These are phyloP conservation scores for Physcia stellaris DNA, from an alignment of 495 filamentous ascomycete species.

Conservation along the genomic window DNA sequence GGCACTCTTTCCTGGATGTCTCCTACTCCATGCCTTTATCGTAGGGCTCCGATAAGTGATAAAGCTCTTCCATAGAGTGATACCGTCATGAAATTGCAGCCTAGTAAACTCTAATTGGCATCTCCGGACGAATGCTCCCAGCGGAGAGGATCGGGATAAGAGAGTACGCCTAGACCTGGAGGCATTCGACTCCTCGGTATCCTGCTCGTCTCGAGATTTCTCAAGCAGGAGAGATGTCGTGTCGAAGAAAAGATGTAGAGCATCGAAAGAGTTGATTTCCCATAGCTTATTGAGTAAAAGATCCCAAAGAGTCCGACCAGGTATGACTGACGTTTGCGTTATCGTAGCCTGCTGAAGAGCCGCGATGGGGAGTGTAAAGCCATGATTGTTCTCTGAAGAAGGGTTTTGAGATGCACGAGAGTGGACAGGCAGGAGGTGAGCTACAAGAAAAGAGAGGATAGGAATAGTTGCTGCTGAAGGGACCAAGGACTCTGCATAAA, in stretches of 20 bases:
- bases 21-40: conserved; percentile 51
- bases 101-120: conserved; percentile 66
- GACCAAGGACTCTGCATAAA: conserved; percentile 64
- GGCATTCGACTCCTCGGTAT: conserved; percentile 36
- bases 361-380: conserved; percentile 45
- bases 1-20: conserved; percentile 61
- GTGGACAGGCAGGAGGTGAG: conserved; percentile 46
- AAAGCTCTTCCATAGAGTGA: conserved; percentile 68
- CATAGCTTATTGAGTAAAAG: conserved; percentile 72
- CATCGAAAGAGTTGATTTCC: conserved; percentile 68
- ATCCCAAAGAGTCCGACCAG: conserved; percentile 76
- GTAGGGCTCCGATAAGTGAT: conserved; percentile 67
- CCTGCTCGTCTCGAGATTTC: conserved; percentile 44
- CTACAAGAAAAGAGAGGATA: conserved; percentile 74
- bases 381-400: conserved; percentile 22
- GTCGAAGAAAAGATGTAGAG: conserved; percentile 55
- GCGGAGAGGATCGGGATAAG: conserved; percentile 54
- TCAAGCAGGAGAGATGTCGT: conserved; percentile 40
- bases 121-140: conserved; percentile 73
- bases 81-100: conserved; percentile 62
- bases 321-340: conserved; percentile 49
- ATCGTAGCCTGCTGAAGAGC: conserved; percentile 52
- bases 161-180: conserved; percentile 32
- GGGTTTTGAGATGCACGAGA: conserved; percentile 13
- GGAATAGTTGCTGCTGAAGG: conserved; percentile 64